These are phyloP conservation scores for Coniferiporia weirii DNA, from an alignment of 1,284 basidiomycete species.

Conservation along the genomic window DNA sequence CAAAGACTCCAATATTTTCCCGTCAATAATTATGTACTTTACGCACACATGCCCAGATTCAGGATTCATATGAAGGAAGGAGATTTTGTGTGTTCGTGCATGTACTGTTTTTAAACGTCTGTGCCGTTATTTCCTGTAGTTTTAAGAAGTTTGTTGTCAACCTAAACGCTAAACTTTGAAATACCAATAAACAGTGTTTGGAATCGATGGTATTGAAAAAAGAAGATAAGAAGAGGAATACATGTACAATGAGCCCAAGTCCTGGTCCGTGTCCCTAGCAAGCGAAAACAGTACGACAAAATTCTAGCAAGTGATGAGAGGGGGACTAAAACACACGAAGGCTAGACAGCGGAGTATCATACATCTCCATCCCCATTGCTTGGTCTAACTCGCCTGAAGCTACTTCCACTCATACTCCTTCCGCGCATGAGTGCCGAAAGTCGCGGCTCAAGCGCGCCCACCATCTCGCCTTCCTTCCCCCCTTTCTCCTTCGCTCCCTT, in stretches of 20 bases:
- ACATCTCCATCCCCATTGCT: background rate
- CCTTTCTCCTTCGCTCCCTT: background rate
- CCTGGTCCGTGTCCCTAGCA: no score
- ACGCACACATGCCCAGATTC: no score
- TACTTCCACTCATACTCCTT: slow-evolving; percentile 1
- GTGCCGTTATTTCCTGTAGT: no score
- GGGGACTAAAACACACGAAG: background rate
- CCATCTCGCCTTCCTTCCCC: background rate
- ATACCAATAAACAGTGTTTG: background rate
- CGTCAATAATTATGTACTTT: background rate
- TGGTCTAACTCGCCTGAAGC: background rate
- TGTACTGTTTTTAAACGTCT: no score
- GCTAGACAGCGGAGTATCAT: background rate
- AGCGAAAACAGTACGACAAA: no score
- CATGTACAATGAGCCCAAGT: background rate
- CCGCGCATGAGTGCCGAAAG: background rate
- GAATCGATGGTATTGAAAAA: background rate
- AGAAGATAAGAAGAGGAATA: background rate
- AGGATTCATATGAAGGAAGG: no score
- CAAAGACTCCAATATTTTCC: background rate
- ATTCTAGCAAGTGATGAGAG: no score
- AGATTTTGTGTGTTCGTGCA: no score
- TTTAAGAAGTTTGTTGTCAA: no score
- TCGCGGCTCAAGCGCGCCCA: background rate
- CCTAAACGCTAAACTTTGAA: background rate